phyloP scores from a whole-genome alignment of 169 alveolate genomes.

The Neospora caninum region DNA sequence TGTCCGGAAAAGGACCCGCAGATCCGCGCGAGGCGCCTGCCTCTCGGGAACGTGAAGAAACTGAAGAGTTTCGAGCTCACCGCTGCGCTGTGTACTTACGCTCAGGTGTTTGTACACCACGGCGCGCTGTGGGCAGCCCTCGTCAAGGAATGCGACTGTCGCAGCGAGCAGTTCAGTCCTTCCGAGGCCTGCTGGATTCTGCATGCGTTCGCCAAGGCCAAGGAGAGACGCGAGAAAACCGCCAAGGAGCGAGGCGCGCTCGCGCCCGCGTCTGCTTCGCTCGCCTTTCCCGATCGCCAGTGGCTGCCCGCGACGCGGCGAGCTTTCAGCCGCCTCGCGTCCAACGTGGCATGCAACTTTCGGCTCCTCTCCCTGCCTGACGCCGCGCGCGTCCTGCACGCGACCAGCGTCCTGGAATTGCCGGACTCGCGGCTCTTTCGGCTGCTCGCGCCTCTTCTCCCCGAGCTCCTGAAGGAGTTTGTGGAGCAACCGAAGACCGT shows the following conservation, averaged over 20 bases:
- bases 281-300: background rate
- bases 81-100: slow-evolving; percentile 15
- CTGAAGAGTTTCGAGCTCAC: slow-evolving; percentile 26
- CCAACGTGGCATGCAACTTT: background rate
- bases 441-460: background rate
- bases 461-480: slow-evolving; percentile 6
- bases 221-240: background rate
- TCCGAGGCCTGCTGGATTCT: slow-evolving; percentile 25
- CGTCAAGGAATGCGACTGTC: background rate
- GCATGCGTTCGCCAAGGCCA: slow-evolving; percentile 27
- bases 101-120: slow-evolving; percentile 36
- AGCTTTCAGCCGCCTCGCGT: background rate
- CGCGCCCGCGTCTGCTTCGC: background rate
- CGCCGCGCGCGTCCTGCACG: slow-evolving; percentile 13
- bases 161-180: background rate
- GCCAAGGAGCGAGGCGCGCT: background rate
- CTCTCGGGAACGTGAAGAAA: slow-evolving; percentile 25
- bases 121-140: slow-evolving; percentile 35
- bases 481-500: background rate
- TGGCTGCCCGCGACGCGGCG: background rate
- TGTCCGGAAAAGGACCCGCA: background rate
- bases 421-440: background rate
- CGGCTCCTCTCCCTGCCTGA: background rate
- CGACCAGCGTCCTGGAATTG: background rate
- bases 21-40: background rate